Evolutionary conservation across 148 eudicot species (phyloP).

Genomic region (Silene uniflora): DNA sequence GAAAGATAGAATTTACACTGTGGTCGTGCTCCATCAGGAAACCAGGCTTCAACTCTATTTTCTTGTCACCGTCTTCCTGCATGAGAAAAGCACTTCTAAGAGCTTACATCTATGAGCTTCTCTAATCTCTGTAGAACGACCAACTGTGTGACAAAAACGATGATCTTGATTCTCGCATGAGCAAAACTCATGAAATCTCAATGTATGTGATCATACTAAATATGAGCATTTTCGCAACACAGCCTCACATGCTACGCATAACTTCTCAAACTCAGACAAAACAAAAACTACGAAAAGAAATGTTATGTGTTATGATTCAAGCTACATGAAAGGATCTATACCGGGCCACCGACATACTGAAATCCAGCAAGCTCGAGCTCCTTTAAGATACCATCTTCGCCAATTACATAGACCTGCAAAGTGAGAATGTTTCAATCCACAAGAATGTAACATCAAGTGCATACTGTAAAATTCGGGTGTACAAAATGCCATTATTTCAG

Average conservation of each 20-base stretch:
- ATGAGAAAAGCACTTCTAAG: constrained; percentile 15
- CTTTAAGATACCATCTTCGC: constrained; percentile 94
- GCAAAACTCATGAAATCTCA: neutral
- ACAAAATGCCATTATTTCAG: neutral
- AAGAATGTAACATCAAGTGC: constrained; percentile 12
- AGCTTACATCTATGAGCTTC: constrained; percentile 1
- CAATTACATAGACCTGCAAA: constrained; percentile 85
- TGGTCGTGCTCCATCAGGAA: constrained; percentile 89
- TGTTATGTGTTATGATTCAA: constrained; percentile 7
- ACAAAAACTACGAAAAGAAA: neutral
- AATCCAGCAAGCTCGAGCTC: constrained; percentile 98
- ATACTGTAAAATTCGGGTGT: neutral
- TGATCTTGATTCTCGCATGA: neutral
- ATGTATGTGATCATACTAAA: neutral
- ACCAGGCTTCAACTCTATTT: constrained; percentile 90
- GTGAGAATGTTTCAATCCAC: neutral
- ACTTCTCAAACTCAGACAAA: neutral
- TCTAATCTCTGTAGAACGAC: neutral
- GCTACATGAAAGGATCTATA: constrained; percentile 30
- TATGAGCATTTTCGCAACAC: neutral
- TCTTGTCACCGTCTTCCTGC: constrained; percentile 90
- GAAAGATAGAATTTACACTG: constrained; percentile 40
- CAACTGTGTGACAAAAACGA: neutral
- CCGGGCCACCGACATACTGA: constrained; percentile 93
- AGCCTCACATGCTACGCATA: neutral